Percentiles rank a stretch among this genome's conserved stretches.
Conservation (phyloP, 2,329 filamentous ascomycete genomes). For the Malbranchea zuffiana region DNA sequence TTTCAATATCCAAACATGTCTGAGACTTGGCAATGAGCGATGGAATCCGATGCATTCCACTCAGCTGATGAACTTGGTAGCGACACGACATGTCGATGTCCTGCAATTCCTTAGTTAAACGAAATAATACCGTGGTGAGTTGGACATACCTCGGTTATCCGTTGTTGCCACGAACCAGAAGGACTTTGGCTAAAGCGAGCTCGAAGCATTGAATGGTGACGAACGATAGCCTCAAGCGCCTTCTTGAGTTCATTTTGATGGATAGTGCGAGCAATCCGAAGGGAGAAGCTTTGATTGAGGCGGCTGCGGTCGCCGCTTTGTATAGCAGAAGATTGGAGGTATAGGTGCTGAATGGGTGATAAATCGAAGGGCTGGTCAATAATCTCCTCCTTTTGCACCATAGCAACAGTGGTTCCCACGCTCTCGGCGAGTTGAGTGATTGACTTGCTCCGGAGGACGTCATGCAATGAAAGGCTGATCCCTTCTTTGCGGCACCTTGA, state of each 20-base stretch:
- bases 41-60: slow-evolving; percentile 19
- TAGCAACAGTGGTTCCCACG: slow-evolving; percentile 24
- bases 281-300: slow-evolving; percentile 20
- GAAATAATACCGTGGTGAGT: slow-evolving; percentile 23
- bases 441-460: slow-evolving; percentile 39
- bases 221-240: slow-evolving; percentile 13
- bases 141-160: slow-evolving; percentile 17
- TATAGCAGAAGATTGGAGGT: slow-evolving; percentile 11
- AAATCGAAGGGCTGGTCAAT: slow-evolving; percentile 15
- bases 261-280: slow-evolving; percentile 10
- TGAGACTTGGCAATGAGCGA: slow-evolving; percentile 19
- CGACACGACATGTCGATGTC: slow-evolving; percentile 12
- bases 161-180: slow-evolving; percentile 12
- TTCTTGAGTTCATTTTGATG: slow-evolving; percentile 3
- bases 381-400: slow-evolving; percentile 10
- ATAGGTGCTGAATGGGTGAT: slow-evolving; percentile 19
- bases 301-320: slow-evolving; percentile 7
- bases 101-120: slow-evolving; percentile 13
- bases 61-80: slow-evolving; percentile 9
- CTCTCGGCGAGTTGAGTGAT: slow-evolving; percentile 29
- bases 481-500: slow-evolving; percentile 38
- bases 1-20: slow-evolving; percentile 24
- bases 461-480: slow-evolving; percentile 37
- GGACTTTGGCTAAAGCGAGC: slow-evolving; percentile 15
- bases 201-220: slow-evolving; percentile 19